phyloP scores from a whole-genome alignment of 1,284 basidiomycete genomes.

The Sanghuangporus sanghuang region DNA sequence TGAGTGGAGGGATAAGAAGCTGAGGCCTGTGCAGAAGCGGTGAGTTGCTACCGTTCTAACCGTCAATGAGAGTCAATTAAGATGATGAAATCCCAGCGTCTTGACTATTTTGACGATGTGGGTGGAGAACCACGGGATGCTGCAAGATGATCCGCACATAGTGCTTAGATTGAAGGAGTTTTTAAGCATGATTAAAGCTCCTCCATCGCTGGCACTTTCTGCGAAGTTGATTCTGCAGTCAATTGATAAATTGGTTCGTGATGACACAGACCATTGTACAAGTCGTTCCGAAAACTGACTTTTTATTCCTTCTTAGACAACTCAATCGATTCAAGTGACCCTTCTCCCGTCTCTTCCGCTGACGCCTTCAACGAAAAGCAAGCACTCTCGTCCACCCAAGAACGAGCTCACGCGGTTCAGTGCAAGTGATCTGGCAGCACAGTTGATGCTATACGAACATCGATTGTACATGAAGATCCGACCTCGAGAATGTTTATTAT shows the following conservation, averaged over 20 bases:
- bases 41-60: slow-evolving; percentile 13
- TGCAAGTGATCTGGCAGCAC: slow-evolving; percentile 54
- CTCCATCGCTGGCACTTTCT: slow-evolving; percentile 37
- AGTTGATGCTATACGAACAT: slow-evolving; percentile 56
- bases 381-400: slow-evolving; percentile 33
- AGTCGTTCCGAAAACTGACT: slow-evolving; percentile 7
- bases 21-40: slow-evolving; percentile 50
- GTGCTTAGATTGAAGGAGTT: slow-evolving; percentile 53
- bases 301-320: slow-evolving; percentile 3
- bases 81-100: slow-evolving; percentile 27
- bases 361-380: slow-evolving; percentile 23
- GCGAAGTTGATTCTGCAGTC: slow-evolving; percentile 47
- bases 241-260: slow-evolving; percentile 50
- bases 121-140: slow-evolving; percentile 53
- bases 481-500: slow-evolving; percentile 56
- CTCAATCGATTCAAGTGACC: background rate
- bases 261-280: background rate
- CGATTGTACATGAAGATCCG: slow-evolving; percentile 53
- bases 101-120: slow-evolving; percentile 54
- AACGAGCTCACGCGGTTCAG: slow-evolving; percentile 51
- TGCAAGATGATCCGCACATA: slow-evolving; percentile 60
- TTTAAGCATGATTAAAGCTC: slow-evolving; percentile 38
- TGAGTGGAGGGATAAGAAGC: slow-evolving; percentile 62
- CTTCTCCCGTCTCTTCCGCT: slow-evolving; percentile 7
- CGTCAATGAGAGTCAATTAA: background rate